Evolutionary conservation across 1,139 yeast genomes (phyloP).

Genomic region (Scheffersomyces insectosa): DNA sequence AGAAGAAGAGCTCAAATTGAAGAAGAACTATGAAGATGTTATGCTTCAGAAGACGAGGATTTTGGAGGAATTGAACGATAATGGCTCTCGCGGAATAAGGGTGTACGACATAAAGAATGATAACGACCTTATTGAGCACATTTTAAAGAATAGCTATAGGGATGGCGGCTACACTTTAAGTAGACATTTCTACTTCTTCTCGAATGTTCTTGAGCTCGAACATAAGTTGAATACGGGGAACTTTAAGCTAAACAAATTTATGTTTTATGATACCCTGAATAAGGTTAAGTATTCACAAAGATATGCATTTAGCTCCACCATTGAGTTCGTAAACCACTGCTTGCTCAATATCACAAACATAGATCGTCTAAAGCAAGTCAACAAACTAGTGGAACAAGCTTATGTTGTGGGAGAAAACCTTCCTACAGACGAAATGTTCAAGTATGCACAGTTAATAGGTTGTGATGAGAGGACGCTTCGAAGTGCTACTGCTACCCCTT

Average conservation of each 20-base stretch:
- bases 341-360: slow-evolving; percentile 4
- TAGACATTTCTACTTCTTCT: slow-evolving; percentile 9
- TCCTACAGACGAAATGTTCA: too few relatives aligned
- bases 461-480: too few relatives aligned
- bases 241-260: slow-evolving; percentile 1
- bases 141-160: slow-evolving; percentile 7
- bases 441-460: too few relatives aligned
- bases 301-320: neutral
- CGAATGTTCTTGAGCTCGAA: neutral
- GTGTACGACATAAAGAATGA: slow-evolving; percentile 11
- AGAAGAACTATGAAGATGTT: slow-evolving; percentile 13
- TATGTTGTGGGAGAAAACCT: too few relatives aligned
- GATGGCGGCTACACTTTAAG: slow-evolving; percentile 4
- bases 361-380: slow-evolving; percentile 5
- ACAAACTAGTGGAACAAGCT: neutral
- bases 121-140: slow-evolving; percentile 8
- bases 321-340: slow-evolving; percentile 4
- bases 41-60: slow-evolving; percentile 12
- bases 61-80: slow-evolving; percentile 27
- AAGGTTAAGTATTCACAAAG: neutral
- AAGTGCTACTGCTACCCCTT: too few relatives aligned
- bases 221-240: too few relatives aligned
- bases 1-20: neutral
- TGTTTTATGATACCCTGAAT: slow-evolving; percentile 3
- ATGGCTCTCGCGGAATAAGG: slow-evolving; percentile 21